These are phyloP conservation scores for Lunularia cruciata DNA, from an alignment of 225 moss, liverwort and hornwort species.

Conservation along the genomic window DNA sequence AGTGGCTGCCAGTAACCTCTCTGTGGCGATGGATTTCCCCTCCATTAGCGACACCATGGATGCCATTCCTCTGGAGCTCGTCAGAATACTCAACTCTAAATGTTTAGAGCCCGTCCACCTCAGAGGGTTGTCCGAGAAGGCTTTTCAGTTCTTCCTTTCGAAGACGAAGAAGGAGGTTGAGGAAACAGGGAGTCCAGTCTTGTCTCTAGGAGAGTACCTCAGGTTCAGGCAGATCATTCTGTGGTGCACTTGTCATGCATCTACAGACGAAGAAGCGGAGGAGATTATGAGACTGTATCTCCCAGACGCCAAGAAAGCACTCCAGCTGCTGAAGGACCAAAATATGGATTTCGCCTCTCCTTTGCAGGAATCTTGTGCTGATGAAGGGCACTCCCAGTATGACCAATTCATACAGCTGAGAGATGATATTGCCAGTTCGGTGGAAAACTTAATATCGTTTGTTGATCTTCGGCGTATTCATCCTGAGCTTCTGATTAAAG, in stretches of 20 bases:
- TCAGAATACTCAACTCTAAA: conserved; percentile 29
- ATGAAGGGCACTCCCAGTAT: conserved; percentile 12
- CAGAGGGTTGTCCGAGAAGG: conserved; percentile 28
- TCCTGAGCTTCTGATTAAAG: conserved; percentile 41
- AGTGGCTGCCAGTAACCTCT: conserved; percentile 27
- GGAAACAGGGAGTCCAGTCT: conserved; percentile 19
- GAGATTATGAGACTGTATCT: conserved; percentile 35
- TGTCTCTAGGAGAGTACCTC: conserved; percentile 41
- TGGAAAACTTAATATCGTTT: conserved; percentile 25
- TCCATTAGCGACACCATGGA: conserved; percentile 23
- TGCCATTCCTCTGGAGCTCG: conserved; percentile 33
- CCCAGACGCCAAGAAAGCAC: conserved; percentile 27
- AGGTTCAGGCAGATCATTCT: conserved; percentile 42
- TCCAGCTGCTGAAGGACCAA: conserved; percentile 25
- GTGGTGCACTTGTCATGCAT: conserved; percentile 35
- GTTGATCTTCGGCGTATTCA: conserved; percentile 41
- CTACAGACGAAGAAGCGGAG: conserved; percentile 26
- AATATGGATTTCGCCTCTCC: conserved; percentile 21
- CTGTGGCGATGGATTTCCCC: conserved; percentile 41
- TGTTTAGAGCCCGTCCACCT: conserved; percentile 33
- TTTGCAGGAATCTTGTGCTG: conserved; percentile 10
- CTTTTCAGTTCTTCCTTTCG: conserved; percentile 35
- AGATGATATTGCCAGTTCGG: conserved; percentile 20
- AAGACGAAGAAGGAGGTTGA: conserved; percentile 30
- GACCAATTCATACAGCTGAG: conserved; percentile 24